Conservation (phyloP, 1,139 yeast species). For the Debaryomycetaceae sp. region DNA sequence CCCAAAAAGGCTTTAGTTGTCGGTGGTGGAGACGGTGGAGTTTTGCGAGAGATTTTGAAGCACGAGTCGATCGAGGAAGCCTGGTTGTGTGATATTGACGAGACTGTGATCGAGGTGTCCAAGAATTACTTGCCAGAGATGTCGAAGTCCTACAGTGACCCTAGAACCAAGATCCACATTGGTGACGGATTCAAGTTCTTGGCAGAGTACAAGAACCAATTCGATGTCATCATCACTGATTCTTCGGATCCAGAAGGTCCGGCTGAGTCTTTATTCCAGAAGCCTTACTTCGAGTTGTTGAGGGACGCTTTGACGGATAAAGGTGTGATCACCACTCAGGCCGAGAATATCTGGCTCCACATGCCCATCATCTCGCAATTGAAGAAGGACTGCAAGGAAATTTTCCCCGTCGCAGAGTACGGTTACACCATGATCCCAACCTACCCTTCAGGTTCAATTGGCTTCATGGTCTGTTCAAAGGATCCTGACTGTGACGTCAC, state of each 20-base stretch:
- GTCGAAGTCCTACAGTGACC: slow-evolving; percentile 76
- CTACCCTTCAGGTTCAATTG: slow-evolving; percentile 91
- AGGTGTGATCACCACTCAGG: slow-evolving; percentile 90
- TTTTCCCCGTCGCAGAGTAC: slow-evolving; percentile 86
- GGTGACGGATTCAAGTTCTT: slow-evolving; percentile 93
- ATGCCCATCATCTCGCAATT: slow-evolving; percentile 73
- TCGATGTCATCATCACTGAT: slow-evolving; percentile 90
- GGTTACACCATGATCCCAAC: slow-evolving; percentile 90
- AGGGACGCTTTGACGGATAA: slow-evolving; percentile 75
- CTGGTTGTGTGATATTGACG: slow-evolving; percentile 88
- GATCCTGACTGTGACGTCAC: slow-evolving; percentile 60
- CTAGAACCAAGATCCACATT: slow-evolving; percentile 77
- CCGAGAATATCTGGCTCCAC: slow-evolving; percentile 88
- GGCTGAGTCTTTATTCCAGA: slow-evolving; percentile 84
- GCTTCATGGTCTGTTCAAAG: slow-evolving; percentile 89
- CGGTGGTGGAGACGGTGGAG: slow-evolving; percentile 98
- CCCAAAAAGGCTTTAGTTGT: slow-evolving; percentile 87
- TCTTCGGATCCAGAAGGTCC: slow-evolving; percentile 98
- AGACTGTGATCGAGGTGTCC: slow-evolving; percentile 78
- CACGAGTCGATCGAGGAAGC: slow-evolving; percentile 82
- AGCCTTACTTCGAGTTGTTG: slow-evolving; percentile 78
- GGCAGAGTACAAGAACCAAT: slow-evolving; percentile 64
- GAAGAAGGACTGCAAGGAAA: slow-evolving; percentile 68
- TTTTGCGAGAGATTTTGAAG: slow-evolving; percentile 85
- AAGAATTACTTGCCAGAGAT: slow-evolving; percentile 82